Conservation (phyloP, 2,329 filamentous ascomycete species). For the Chaetomiaceae sp. region DNA sequence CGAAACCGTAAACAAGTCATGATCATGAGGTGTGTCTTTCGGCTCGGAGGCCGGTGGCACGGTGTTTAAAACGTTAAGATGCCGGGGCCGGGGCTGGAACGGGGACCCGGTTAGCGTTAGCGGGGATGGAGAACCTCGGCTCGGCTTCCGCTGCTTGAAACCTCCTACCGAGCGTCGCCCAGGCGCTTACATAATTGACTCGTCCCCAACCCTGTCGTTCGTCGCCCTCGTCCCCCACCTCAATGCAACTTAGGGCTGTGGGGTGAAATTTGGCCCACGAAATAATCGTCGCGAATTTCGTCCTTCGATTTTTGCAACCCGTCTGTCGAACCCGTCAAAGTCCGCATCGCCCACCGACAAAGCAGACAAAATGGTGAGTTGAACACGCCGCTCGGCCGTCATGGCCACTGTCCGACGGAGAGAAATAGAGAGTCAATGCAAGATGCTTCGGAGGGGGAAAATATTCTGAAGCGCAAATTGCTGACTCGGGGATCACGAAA, state of each 20-base stretch:
- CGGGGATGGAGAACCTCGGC: conserved; percentile 22
- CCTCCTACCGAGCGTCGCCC: background rate
- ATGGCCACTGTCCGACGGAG: conserved; percentile 20
- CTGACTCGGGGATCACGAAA: conserved; percentile 75
- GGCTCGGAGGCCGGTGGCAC: background rate
- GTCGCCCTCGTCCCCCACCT: conserved; percentile 34
- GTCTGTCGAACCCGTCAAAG: conserved; percentile 28
- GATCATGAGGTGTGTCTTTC: conserved; percentile 8
- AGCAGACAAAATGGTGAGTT: conserved; percentile 68
- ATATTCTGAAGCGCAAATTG: conserved; percentile 97
- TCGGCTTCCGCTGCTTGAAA: conserved; percentile 3
- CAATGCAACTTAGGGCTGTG: conserved; percentile 31
- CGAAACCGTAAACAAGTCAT: background rate
- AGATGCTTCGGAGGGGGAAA: conserved; percentile 88
- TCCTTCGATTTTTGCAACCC: conserved; percentile 28
- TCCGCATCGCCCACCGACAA: conserved; percentile 43
- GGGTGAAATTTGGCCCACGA: conserved; percentile 35
- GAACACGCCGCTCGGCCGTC: conserved; percentile 29
- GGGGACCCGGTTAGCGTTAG: conserved; percentile 1
- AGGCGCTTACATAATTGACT: conserved; percentile 18
- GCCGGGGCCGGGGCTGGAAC: background rate
- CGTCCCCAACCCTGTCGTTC: conserved; percentile 34
- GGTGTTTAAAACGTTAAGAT: conserved; percentile 1
- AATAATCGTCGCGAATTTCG: conserved; percentile 30
- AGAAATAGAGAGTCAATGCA: conserved; percentile 78